phyloP scores from a whole-genome alignment of 163 green algal genomes.

The Chlamydomonas reinhardtii region DNA sequence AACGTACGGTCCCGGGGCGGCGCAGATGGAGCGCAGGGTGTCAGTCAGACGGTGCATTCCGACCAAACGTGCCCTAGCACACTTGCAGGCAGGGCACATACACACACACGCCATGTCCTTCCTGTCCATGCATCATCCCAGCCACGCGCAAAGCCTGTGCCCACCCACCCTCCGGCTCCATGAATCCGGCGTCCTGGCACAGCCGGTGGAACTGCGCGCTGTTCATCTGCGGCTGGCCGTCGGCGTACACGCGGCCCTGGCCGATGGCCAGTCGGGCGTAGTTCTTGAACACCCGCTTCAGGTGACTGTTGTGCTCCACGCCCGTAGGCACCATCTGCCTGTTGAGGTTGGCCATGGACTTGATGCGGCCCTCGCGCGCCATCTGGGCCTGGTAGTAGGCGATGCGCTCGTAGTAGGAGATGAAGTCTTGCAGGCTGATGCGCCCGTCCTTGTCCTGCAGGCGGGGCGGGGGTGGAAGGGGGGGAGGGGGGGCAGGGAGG shows the following conservation, averaged over 20 bases:
- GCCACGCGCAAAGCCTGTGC: too few species aligned
- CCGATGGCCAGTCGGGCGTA: slow-evolving; percentile 63
- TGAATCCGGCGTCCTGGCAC: slow-evolving; percentile 65
- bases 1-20: too few species aligned
- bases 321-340: slow-evolving; percentile 53
- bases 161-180: slow-evolving; percentile 68
- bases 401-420: slow-evolving; percentile 62
- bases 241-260: slow-evolving; percentile 60
- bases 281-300: slow-evolving; percentile 66
- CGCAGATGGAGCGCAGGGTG: too few species aligned
- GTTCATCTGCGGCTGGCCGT: slow-evolving; percentile 67
- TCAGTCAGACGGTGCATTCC: too few species aligned
- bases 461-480: background rate
- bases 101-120: too few species aligned
- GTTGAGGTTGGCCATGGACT: slow-evolving; percentile 50
- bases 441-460: slow-evolving; percentile 60
- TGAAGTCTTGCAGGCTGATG: slow-evolving; percentile 62
- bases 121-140: too few species aligned
- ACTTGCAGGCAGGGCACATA: too few species aligned
- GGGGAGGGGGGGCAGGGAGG: too few species aligned
- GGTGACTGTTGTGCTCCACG: slow-evolving; percentile 57
- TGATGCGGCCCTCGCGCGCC: slow-evolving; percentile 62
- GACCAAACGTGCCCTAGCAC: too few species aligned
- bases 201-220: slow-evolving; percentile 71
- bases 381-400: slow-evolving; percentile 60